Base-by-base conservation (phyloP, 2,329 filamentous ascomycete genomes). In the Xenoacremonium recifei region DNA sequence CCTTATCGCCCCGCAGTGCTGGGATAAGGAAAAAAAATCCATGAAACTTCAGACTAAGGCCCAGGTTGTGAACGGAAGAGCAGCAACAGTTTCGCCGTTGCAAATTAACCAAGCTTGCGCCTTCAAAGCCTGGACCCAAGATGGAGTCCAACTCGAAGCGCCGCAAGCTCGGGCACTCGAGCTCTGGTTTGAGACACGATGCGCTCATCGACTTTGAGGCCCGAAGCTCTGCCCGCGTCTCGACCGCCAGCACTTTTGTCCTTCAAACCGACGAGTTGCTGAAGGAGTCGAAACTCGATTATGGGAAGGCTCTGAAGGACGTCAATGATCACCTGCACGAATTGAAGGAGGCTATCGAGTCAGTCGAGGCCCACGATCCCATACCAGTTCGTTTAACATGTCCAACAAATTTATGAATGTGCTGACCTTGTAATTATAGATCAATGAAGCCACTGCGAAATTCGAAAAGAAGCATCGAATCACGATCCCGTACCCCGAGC, bases 401-500 rank as follows among this genome's bases (percentile, higher is more conserved):
- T n/a, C n/a, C n/a, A n/a, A n/a, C n/a, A n/a, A n/a, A n/a, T n/a
- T n/a, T n/a, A n/a, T n/a, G n/a, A n/a, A n/a, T n/a, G n/a, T n/a
- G n/a, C n/a, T n/a, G n/a, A n/a, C n/a, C n/a, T n/a, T n/a, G n/a
- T n/a, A n/a, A n/a, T 45, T 35, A 33, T 51, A 89, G 85, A 76
- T 93, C 39, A 54, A 67, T 23, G 82, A 93, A 54, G 89, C 88
- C 7, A 73, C 72, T 0, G 72, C 83, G 59, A 79, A 77, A 47
- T 77, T 88, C 55, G 80, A 87, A 53, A 85, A 82, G 63, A 74
- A 75, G 30, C 74, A 83, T 58, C 80, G 80, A 36, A 76, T 95
- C 44, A 66, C 72, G n/a, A 78, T 96, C 35, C 93, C 93, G 1
- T 96, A 89, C 59, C 89, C 92, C 13, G 76, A 85, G n/a, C 90